phyloP scores from a whole-genome alignment of 371 early-diverging fungal species.

The Mortierella sp. region DNA sequence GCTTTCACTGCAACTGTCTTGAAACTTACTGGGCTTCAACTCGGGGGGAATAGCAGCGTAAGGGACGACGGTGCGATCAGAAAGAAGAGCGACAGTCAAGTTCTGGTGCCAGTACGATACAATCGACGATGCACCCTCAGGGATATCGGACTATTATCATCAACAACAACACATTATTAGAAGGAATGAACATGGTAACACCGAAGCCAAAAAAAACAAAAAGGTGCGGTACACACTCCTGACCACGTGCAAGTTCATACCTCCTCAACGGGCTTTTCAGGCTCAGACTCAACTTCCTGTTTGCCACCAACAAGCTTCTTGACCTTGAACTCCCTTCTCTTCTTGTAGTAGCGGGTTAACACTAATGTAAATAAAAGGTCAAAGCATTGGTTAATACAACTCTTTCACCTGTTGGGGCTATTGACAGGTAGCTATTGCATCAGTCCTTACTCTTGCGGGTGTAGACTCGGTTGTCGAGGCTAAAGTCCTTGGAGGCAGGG shows the following conservation, averaged over 20 bases:
- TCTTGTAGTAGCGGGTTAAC: conserved; percentile 79
- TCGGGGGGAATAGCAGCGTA: conserved; percentile 67
- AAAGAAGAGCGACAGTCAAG: conserved; percentile 80
- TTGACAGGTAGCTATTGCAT: background rate
- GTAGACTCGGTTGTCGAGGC: conserved; percentile 44
- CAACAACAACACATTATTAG: background rate
- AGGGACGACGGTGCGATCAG: conserved; percentile 64
- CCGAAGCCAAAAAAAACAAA: background rate
- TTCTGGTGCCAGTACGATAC: conserved; percentile 92
- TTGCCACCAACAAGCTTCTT: conserved; percentile 77
- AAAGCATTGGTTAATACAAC: background rate
- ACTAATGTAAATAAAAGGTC: conserved; percentile 38
- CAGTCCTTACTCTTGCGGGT: conserved; percentile 41
- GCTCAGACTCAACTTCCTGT: conserved; percentile 60
- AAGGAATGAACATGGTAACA: background rate
- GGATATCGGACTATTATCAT: conserved; percentile 38
- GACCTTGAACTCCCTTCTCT: conserved; percentile 68
- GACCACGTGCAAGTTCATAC: conserved; percentile 36
- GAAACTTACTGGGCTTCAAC: conserved; percentile 64
- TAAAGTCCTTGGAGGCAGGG: conserved; percentile 53
- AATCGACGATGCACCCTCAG: conserved; percentile 60
- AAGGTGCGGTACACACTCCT: background rate
- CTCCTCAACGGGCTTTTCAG: conserved; percentile 37
- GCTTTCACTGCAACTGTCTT: no score
- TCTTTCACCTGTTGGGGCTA: background rate